Evolutionary conservation across 139 green algal species (phyloP).

Genomic region (Tetradesmus lagerheimii): DNA sequence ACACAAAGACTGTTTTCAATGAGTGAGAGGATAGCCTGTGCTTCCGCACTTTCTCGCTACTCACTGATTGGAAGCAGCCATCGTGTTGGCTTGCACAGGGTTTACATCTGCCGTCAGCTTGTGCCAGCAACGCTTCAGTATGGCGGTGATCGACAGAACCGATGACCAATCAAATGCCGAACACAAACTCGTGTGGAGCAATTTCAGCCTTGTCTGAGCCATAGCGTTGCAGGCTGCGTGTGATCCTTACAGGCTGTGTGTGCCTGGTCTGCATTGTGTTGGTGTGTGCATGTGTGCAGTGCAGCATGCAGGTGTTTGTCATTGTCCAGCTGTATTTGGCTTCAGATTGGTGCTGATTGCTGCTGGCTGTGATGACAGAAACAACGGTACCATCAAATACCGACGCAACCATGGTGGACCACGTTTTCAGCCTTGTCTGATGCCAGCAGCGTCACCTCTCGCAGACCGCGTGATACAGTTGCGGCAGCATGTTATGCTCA

Average conservation of each 20-base stretch:
- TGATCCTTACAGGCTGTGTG: not conserved
- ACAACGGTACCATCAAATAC: conserved; percentile 44
- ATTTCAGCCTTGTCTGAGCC: conserved; percentile 48
- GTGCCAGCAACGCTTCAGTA: not conserved
- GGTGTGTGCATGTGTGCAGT: not conserved
- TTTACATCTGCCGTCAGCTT: not conserved
- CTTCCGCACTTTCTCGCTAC: no score
- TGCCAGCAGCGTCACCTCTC: not conserved
- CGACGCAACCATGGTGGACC: conserved; percentile 31
- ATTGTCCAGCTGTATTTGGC: no score
- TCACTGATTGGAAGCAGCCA: not conserved
- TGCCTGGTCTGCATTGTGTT: not conserved
- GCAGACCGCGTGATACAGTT: not conserved
- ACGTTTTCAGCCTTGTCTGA: conserved; percentile 45
- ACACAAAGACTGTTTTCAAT: no score
- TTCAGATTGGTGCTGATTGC: no score
- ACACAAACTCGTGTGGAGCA: conserved; percentile 21
- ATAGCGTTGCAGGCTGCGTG: not conserved
- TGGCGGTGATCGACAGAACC: conserved; percentile 19
- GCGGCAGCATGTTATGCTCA: no score
- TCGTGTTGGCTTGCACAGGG: not conserved
- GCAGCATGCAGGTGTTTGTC: not conserved
- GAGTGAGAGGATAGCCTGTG: no score
- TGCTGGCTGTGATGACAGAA: conserved; percentile 36
- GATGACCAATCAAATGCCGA: conserved; percentile 30